A percentile compares a stretch with the other conserved stretches of the same genome.
These are phyloP conservation scores for Viridothelium virens DNA, from an alignment of 495 filamentous ascomycete species.

Conservation along the genomic window DNA sequence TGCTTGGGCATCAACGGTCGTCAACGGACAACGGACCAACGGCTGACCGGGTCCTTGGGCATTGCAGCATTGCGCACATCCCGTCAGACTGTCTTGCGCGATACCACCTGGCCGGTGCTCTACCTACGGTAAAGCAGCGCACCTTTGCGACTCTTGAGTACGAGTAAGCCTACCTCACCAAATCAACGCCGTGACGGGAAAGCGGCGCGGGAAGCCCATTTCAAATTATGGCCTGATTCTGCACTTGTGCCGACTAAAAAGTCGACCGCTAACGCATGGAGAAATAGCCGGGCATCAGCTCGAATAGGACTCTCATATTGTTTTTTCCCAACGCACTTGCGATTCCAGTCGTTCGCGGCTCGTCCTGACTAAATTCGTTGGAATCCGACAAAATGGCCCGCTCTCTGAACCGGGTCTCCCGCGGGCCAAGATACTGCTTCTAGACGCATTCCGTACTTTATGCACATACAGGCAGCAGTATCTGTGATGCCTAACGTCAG, in stretches of 20 bases:
- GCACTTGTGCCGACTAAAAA: neutral
- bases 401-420: neutral
- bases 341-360: neutral
- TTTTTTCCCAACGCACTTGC: neutral
- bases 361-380: neutral
- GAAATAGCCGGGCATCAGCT: neutral
- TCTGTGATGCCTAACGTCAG: no score
- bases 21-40: neutral
- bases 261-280: neutral
- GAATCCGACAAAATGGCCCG: neutral
- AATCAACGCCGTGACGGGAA: neutral
- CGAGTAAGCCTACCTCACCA: neutral
- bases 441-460: no score
- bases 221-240: neutral
- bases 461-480: no score
- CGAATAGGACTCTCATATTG: neutral
- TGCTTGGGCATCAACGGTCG: neutral
- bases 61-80: neutral
- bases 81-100: neutral
- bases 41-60: neutral
- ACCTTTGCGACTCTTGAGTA: neutral
- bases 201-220: conserved; percentile 2
- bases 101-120: conserved; percentile 1
- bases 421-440: no score
- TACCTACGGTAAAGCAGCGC: neutral